Evolutionary conservation across 805 yeast species (phyloP).

Genomic region (Candida morakotiae): DNA sequence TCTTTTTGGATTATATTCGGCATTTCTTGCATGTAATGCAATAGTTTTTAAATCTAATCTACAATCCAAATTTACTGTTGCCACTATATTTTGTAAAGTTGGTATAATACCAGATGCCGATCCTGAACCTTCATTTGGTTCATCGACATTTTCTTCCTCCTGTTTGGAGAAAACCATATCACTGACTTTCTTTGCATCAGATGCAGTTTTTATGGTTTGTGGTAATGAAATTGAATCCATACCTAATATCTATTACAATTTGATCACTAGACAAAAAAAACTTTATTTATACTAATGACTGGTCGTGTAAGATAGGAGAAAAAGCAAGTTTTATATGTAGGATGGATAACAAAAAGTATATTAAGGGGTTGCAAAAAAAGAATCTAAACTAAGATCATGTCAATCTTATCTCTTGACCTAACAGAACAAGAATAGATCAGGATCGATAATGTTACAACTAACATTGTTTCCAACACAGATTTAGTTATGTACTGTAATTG

Average conservation of each 20-base stretch:
- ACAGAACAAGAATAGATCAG: too few species aligned
- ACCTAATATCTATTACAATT: neutral
- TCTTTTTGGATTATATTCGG: conserved; percentile 97
- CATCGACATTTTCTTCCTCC: conserved; percentile 20
- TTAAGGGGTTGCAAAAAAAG: too few species aligned
- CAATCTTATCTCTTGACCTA: too few species aligned
- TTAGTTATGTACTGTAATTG: too few species aligned
- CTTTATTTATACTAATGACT: neutral
- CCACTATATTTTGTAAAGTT: conserved; percentile 91
- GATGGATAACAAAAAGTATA: too few species aligned
- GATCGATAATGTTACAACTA: too few species aligned
- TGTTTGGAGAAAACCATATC: conserved; percentile 9
- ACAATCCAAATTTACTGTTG: conserved; percentile 95
- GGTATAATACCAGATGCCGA: conserved; percentile 96
- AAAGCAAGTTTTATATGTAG: too few species aligned
- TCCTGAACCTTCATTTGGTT: conserved; percentile 54
- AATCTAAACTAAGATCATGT: too few species aligned
- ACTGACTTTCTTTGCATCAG: conserved; percentile 10
- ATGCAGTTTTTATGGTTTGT: neutral
- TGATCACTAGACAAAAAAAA: neutral
- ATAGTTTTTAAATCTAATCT: conserved; percentile 94
- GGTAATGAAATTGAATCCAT: neutral
- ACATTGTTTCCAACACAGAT: too few species aligned
- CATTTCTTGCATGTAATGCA: conserved; percentile 97
- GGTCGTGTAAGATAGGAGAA: neutral